These are phyloP conservation scores for Lactifluus subvellereus DNA, from an alignment of 768 basidiomycete species.

Conservation along the genomic window DNA sequence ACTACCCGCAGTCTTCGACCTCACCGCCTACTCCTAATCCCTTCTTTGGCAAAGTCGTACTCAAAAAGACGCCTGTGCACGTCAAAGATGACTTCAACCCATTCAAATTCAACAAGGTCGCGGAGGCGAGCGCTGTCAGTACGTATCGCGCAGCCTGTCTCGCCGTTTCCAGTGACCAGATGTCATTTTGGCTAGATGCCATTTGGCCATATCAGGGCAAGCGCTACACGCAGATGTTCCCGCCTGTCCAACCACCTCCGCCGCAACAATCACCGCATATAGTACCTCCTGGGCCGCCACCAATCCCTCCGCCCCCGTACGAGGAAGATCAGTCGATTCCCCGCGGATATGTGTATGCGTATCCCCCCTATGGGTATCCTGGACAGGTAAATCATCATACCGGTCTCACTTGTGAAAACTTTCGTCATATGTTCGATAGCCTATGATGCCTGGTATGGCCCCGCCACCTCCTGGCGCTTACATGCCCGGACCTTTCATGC, in stretches of 20 bases:
- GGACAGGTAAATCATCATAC: slow-evolving; percentile 51
- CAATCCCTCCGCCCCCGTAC: slow-evolving; percentile 68
- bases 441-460: slow-evolving; percentile 81
- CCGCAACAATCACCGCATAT: slow-evolving; percentile 62
- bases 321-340: slow-evolving; percentile 66
- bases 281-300: slow-evolving; percentile 60
- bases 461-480: slow-evolving; percentile 77
- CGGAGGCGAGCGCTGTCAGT: slow-evolving; percentile 70
- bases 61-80: slow-evolving; percentile 77
- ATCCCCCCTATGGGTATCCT: slow-evolving; percentile 72
- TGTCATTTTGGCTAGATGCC: slow-evolving; percentile 41
- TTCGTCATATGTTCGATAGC: slow-evolving; percentile 36
- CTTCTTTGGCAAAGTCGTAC: slow-evolving; percentile 79
- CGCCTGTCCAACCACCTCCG: slow-evolving; percentile 51
- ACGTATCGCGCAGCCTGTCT: slow-evolving; percentile 32
- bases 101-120: slow-evolving; percentile 82
- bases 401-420: neutral
- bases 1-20: slow-evolving; percentile 2
- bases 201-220: slow-evolving; percentile 90
- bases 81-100: slow-evolving; percentile 98
- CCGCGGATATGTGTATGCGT: slow-evolving; percentile 62
- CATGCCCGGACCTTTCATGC: slow-evolving; percentile 78
- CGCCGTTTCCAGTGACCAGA: neutral
- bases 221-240: slow-evolving; percentile 75
- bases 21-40: slow-evolving; percentile 60